phyloP scores from a whole-genome alignment of 2,329 filamentous ascomycete species.

The Colletotrichum lupini region DNA sequence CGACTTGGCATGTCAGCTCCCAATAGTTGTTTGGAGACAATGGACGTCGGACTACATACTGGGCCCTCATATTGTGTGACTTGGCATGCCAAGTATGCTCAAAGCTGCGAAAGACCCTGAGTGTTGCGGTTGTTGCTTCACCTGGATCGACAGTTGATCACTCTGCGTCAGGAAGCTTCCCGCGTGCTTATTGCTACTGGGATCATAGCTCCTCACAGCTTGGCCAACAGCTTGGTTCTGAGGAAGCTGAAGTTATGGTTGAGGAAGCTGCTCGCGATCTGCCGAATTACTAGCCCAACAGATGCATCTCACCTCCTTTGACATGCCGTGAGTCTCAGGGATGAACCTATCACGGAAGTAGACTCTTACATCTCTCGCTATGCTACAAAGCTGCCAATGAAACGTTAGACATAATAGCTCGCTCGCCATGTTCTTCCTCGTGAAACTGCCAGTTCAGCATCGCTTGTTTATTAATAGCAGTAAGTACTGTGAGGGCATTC shows the following conservation, averaged over 20 bases:
- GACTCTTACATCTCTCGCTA: not conserved
- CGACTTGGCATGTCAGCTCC: not conserved
- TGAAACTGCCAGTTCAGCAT: not conserved
- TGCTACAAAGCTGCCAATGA: not conserved
- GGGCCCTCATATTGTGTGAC: not conserved
- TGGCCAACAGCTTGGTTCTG: not conserved
- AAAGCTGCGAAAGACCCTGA: not conserved
- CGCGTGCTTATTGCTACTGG: not conserved
- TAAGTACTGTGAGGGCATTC: slow-evolving; percentile 15
- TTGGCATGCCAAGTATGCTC: not conserved
- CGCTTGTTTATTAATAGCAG: not conserved
- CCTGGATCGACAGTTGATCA: not conserved
- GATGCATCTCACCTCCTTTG: not conserved
- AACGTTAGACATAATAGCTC: not conserved
- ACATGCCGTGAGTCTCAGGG: not conserved
- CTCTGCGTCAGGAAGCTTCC: not conserved
- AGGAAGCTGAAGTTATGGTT: not conserved
- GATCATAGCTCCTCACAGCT: not conserved
- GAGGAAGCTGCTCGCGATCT: not conserved
- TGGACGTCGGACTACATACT: not conserved
- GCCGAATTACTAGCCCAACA: not conserved
- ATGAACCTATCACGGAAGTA: not conserved
- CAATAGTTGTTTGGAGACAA: not conserved
- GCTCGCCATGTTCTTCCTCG: not conserved
- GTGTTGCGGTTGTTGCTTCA: not conserved